A percentile compares a stretch with the other conserved stretches of the same genome.
Conservation (phyloP, 805 yeast species). For the Suhomyces pyralidae region DNA sequence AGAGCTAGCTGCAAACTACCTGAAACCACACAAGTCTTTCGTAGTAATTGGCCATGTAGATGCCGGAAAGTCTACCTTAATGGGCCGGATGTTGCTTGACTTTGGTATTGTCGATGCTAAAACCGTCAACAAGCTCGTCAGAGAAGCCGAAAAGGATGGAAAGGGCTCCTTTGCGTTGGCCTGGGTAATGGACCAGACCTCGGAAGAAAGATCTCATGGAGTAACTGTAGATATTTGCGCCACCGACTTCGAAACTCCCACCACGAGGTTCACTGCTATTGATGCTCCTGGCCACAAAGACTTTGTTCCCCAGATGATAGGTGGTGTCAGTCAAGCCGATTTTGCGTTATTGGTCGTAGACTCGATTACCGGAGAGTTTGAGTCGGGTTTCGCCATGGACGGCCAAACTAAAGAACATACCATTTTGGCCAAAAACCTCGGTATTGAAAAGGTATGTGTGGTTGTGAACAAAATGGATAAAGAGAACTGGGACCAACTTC, state of each 20-base stretch:
- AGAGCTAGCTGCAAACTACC: slow-evolving; percentile 34
- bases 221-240: slow-evolving; percentile 78
- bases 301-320: slow-evolving; percentile 82
- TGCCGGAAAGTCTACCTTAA: slow-evolving; percentile 78
- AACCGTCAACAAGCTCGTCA: slow-evolving; percentile 57
- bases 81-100: slow-evolving; percentile 71
- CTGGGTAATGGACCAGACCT: slow-evolving; percentile 81
- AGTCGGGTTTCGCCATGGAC: slow-evolving; percentile 59
- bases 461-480: slow-evolving; percentile 72
- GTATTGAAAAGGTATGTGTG: slow-evolving; percentile 58
- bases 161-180: slow-evolving; percentile 80
- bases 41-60: slow-evolving; percentile 86
- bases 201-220: slow-evolving; percentile 72
- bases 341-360: slow-evolving; percentile 72
- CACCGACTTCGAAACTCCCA: slow-evolving; percentile 57
- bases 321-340: slow-evolving; percentile 79
- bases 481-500: slow-evolving; percentile 51
- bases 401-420: slow-evolving; percentile 84
- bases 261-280: slow-evolving; percentile 60
- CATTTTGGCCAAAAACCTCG: slow-evolving; percentile 61
- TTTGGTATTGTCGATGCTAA: slow-evolving; percentile 63
- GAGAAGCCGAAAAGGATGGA: slow-evolving; percentile 65
- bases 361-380: slow-evolving; percentile 62
- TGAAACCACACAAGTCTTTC: slow-evolving; percentile 61
- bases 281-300: slow-evolving; percentile 87